Conservation (phyloP, 176 grass and related monocot species). For the Echinochloa phyllopogon region DNA sequence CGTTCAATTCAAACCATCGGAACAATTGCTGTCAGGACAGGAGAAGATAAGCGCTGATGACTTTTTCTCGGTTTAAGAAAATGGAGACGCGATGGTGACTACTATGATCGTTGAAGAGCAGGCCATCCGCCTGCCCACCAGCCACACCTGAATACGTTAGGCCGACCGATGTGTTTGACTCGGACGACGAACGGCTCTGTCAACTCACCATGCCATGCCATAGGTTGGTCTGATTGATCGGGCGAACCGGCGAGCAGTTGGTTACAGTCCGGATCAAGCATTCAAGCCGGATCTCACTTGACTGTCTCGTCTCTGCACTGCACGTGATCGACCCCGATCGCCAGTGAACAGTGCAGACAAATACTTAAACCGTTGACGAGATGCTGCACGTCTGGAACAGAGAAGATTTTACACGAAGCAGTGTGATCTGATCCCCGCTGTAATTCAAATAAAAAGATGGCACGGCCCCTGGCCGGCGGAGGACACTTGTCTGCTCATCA, state of each 20-base stretch:
- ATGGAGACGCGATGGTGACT: not conserved
- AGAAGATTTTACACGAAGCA: not conserved
- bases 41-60: not conserved
- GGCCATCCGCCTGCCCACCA: constrained; percentile 22
- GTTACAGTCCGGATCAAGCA: not conserved
- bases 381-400: not conserved
- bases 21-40: constrained; percentile 1
- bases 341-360: not conserved
- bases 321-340: not conserved
- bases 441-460: not conserved
- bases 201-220: not conserved
- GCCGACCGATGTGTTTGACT: constrained; percentile 41
- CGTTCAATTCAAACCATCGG: not conserved
- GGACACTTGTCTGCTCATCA: not conserved
- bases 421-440: not conserved
- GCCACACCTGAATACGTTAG: constrained; percentile 29
- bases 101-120: not conserved
- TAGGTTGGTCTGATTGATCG: not conserved
- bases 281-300: not conserved
- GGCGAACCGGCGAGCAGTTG: not conserved
- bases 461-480: not conserved
- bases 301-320: not conserved
- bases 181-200: not conserved
- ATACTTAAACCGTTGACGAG: not conserved
- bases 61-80: not conserved